Evolutionary conservation across 495 filamentous ascomycete species (phyloP), one percentile per base, ranked within the genome.

Genomic region (Chaetomium cochliodes): DNA sequence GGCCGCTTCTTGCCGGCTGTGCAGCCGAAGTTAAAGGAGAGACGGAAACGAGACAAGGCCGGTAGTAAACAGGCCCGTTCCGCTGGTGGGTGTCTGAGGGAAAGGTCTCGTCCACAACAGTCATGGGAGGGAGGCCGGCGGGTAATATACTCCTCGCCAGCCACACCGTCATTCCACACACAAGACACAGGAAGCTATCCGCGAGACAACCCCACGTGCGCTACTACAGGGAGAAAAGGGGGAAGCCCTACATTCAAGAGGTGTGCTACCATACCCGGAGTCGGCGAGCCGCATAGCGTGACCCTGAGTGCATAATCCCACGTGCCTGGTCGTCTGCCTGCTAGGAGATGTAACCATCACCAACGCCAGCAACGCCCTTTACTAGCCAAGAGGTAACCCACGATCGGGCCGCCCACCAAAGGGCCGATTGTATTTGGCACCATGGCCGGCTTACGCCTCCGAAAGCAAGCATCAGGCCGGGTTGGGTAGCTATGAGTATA

Each of bases 191-290:
- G 23, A 39, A 46, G 61, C 33, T 26, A 33, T 26, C 28, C 54
- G 42, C 26, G 62, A 64, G 16, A 58, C 54, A 55, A 9, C 41
- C 22, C 26, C 62, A 64, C 61, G 61, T 56, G 61, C 28, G 39
- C 25, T 23, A 20, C 47, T 47, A n/a, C 51, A 37, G 3, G 15
- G 12, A 22, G 18, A 26, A 41, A 18, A 49, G 13, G 16, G 23
- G 41, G 46, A 50, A 7, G 46, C 8, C 9, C 20, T 11, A 50
- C n/a, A n/a, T n/a, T n/a, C n/a, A 8, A 8, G 15, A n/a, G 23
- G 46, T 22, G 44, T 42, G 33, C 20, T 20, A 57, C 33, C n/a
- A 37, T 11, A 28, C n/a, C 13, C 52, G 52, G 52, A 12, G 16
- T 49, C 23, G 2, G 6, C 8, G 42, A 47, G 57, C 41, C 39